Evolutionary conservation across 2,329 filamentous ascomycete genomes (phyloP).

Genomic region (Paecilomyces sp.): DNA sequence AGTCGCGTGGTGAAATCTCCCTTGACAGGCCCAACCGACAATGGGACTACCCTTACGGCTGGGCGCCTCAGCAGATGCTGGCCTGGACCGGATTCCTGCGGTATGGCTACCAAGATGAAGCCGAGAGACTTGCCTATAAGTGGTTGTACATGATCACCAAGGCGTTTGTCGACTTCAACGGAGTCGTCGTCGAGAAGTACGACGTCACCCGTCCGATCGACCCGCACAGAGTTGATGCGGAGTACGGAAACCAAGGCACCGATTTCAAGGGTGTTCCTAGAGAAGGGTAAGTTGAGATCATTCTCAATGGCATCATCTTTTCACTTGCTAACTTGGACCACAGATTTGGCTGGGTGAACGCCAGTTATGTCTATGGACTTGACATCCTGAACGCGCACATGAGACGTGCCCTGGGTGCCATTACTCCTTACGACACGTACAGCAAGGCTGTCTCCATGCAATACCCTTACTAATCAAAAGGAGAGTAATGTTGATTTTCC

Average conservation of each 20-base stretch:
- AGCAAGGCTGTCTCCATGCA: constrained; percentile 52
- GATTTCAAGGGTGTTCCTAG: constrained; percentile 94
- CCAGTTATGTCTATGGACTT: constrained; percentile 90
- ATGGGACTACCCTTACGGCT: constrained; percentile 97
- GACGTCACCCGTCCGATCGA: constrained; percentile 86
- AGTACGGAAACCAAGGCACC: constrained; percentile 94
- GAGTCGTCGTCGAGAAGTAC: constrained; percentile 97
- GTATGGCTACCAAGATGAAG: constrained; percentile 87
- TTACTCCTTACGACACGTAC: constrained; percentile 82
- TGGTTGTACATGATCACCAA: constrained; percentile 99
- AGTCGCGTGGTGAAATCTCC: constrained; percentile 73
- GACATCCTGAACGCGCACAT: constrained; percentile 84
- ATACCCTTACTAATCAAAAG: constrained; percentile 8
- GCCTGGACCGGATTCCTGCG: constrained; percentile 89
- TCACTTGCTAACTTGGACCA: constrained; percentile 2
- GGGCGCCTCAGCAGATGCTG: constrained; percentile 97
- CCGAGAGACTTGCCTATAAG: constrained; percentile 83
- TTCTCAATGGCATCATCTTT: constrained; percentile 1
- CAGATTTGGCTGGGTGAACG: constrained; percentile 98
- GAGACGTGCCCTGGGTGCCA: constrained; percentile 76
- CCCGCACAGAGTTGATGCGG: constrained; percentile 88
- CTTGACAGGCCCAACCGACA: constrained; percentile 86
- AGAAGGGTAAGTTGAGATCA: constrained; percentile 67
- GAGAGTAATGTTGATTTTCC: neutral
- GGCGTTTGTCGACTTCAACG: constrained; percentile 97